phyloP scores from a whole-genome alignment of 345 rosid genomes.

The Gossypium thurberi region DNA sequence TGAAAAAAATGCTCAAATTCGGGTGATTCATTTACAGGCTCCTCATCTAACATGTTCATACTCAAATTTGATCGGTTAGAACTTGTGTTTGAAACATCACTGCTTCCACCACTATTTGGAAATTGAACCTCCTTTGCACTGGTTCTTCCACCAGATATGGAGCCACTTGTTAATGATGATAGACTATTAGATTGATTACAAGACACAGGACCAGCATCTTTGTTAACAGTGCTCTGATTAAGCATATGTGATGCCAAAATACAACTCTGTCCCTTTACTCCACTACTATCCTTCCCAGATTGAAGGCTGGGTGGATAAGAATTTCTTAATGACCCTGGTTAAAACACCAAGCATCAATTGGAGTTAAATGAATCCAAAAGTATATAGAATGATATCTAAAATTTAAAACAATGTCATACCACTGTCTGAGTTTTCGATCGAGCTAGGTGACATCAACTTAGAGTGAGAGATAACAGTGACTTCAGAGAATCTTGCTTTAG shows the following conservation, averaged over 20 bases:
- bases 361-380: slow-evolving; percentile 6
- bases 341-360: slow-evolving; percentile 11
- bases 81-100: slow-evolving; percentile 53
- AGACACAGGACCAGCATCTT: slow-evolving; percentile 30
- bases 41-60: slow-evolving; percentile 51
- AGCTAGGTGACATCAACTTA: slow-evolving; percentile 29
- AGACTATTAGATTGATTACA: slow-evolving; percentile 34
- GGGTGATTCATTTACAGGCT: slow-evolving; percentile 36
- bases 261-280: slow-evolving; percentile 29
- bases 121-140: slow-evolving; percentile 35
- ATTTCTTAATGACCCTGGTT: slow-evolving; percentile 45
- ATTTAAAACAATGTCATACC: slow-evolving; percentile 25
- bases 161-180: slow-evolving; percentile 37
- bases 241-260: slow-evolving; percentile 28
- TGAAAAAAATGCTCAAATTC: slow-evolving; percentile 69
- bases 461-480: slow-evolving; percentile 31
- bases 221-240: slow-evolving; percentile 31
- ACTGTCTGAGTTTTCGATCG: slow-evolving; percentile 30
- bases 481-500: slow-evolving; percentile 30
- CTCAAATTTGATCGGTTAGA: slow-evolving; percentile 63
- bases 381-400: not conserved
- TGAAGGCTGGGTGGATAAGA: slow-evolving; percentile 30
- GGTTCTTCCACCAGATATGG: slow-evolving; percentile 47
- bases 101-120: slow-evolving; percentile 38
- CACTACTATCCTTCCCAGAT: slow-evolving; percentile 26